Base-by-base conservation (phyloP, 208 protist species). In the Trichomonas tenax region DNA sequence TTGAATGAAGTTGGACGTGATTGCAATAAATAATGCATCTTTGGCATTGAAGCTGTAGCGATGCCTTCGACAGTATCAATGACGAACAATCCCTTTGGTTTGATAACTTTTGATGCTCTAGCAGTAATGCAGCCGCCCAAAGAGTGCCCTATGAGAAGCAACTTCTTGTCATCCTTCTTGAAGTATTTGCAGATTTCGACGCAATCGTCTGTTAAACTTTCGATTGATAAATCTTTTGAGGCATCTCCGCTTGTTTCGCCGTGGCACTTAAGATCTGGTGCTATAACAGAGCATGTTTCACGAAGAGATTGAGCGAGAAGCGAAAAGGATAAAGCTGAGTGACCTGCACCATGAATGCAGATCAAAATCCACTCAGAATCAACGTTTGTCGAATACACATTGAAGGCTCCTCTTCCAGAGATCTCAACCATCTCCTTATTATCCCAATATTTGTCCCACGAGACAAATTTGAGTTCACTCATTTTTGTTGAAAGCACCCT, bases 271-370 rank as follows among this genome's bases (percentile, higher is more conserved):
- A 89, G 44, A 48, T 89, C 82, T 21, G 82, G 82, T 1, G 82
- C 36, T n/a, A 48, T 14, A 14, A 89, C 40, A 34, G 10, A 15
- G n/a, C 36, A 48, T 23, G n/a, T 45, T 45, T 34, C 82, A n/a
- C 26, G 36, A 14, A 89, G 40, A 38, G 15, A 14, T 89, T 45
- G 0, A 17, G 82, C 82, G 26, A 89, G 36, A 34, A 89, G 26
- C 4, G 38, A 46, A 34, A 89, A 89, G 0, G 82, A 89, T 1
- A 89, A 40, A 15, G 38, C 82, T 34, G 38, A 46, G 26, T 89
- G 82, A 48, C 82, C 82, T 48, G 82, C 82, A 48, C 82, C 82
- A 48, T 89, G 82, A 89, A 89, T n/a, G 40, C 82, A 89, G 31
- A 89, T 11, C 23, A 89, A n/a, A 89, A 48, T n/a, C 40, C 40